A percentile compares a stretch with the other conserved stretches of the same genome.
phyloP scores from a whole-genome alignment of 495 filamentous ascomycete species.

The Talaromyces adpressus region DNA sequence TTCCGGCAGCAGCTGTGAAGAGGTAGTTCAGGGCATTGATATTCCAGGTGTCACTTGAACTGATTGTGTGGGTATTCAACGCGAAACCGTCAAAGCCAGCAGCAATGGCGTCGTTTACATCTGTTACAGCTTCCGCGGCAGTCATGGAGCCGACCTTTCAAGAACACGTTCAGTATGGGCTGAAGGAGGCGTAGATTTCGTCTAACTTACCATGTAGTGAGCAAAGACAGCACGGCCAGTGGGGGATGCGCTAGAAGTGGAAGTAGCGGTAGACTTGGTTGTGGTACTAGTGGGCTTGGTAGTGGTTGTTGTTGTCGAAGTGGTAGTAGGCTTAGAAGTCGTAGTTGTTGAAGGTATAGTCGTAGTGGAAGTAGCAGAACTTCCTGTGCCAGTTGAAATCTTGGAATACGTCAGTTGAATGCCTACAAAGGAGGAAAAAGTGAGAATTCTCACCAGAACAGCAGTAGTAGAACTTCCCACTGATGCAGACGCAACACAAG shows the following conservation, averaged over 20 bases:
- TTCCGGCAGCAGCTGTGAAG: constrained; percentile 13
- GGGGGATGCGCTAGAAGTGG: neutral
- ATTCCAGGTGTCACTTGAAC: constrained; percentile 14
- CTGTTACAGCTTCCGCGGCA: constrained; percentile 16
- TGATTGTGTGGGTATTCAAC: constrained; percentile 15
- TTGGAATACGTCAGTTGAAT: neutral
- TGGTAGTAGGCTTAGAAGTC: neutral
- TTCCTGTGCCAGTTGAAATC: neutral
- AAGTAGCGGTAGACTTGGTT: neutral
- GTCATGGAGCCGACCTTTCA: constrained; percentile 15
- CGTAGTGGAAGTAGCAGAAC: neutral
- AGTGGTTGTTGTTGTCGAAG: neutral
- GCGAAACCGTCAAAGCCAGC: constrained; percentile 23
- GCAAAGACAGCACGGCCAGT: constrained; percentile 19
- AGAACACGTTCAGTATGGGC: neutral
- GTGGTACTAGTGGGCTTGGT: neutral
- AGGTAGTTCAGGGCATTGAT: constrained; percentile 12
- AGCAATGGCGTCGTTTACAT: constrained; percentile 19
- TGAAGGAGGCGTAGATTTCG: too few relatives aligned
- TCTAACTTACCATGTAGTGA: constrained; percentile 23
- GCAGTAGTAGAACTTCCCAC: neutral
- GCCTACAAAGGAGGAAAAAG: neutral
- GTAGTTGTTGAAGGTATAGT: neutral
- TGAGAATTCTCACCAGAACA: neutral
- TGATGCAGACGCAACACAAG: constrained; percentile 12